Percentiles rank a stretch among this genome's conserved stretches.
phyloP scores from a whole-genome alignment of 805 yeast genomes.

The Zygoascus biomembranicola region DNA sequence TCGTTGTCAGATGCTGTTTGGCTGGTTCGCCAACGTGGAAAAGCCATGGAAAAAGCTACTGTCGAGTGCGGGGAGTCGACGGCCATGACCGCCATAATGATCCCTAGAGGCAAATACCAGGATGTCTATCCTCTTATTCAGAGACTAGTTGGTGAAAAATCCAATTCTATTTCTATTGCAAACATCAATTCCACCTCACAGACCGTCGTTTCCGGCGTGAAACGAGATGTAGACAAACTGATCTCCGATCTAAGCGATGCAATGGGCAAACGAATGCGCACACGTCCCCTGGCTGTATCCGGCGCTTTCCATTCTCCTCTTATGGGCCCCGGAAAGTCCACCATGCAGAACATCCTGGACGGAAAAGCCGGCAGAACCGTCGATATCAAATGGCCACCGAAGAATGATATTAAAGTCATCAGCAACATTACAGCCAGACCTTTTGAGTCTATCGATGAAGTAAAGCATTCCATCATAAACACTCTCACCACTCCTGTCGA shows the following conservation, averaged over 20 bases:
- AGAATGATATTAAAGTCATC: slow-evolving; percentile 14
- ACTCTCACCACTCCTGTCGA: slow-evolving; percentile 26
- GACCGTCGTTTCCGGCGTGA: slow-evolving; percentile 38
- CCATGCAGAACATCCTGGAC: slow-evolving; percentile 23
- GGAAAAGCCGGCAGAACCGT: slow-evolving; percentile 2
- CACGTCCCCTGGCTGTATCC: slow-evolving; percentile 12
- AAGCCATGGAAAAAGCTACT: slow-evolving; percentile 36
- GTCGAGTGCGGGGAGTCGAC: neutral
- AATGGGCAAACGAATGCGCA: slow-evolving; percentile 5
- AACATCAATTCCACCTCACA: slow-evolving; percentile 39
- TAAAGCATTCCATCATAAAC: slow-evolving; percentile 18
- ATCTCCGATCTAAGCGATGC: slow-evolving; percentile 18
- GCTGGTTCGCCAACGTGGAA: slow-evolving; percentile 39
- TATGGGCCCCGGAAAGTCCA: slow-evolving; percentile 18
- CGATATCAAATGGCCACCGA: slow-evolving; percentile 20
- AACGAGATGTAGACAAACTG: slow-evolving; percentile 21
- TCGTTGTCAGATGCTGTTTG: slow-evolving; percentile 31
- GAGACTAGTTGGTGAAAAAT: neutral
- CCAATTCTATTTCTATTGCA: slow-evolving; percentile 32
- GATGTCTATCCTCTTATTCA: neutral
- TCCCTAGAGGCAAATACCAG: neutral
- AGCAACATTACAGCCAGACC: slow-evolving; percentile 29
- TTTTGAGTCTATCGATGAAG: slow-evolving; percentile 22
- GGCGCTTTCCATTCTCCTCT: slow-evolving; percentile 44
- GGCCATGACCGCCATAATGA: slow-evolving; percentile 12